Percentiles rank a stretch among this genome's conserved stretches.
These are phyloP conservation scores for Hypomyces rosellus DNA, from an alignment of 2,329 filamentous ascomycete species.

Conservation along the genomic window DNA sequence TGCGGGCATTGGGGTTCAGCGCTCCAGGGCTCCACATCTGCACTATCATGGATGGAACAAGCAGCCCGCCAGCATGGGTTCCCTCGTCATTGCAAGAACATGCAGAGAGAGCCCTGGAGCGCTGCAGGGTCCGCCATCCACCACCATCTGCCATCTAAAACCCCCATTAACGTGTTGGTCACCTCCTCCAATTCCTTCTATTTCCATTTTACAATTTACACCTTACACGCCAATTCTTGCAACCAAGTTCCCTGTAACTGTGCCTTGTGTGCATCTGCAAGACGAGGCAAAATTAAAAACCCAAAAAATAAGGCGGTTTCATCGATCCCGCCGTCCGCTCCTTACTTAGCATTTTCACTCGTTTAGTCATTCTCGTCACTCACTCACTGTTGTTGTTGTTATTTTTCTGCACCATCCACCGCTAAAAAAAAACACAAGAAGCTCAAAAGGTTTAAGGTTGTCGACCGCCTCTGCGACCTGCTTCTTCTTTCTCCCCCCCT, in stretches of 20 bases:
- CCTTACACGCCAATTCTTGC: not conserved
- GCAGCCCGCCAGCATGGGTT: too few species aligned
- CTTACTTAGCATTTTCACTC: slow-evolving; percentile 24
- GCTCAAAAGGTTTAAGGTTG: too few species aligned
- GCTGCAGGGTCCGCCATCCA: too few species aligned
- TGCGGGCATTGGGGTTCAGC: slow-evolving; percentile 1
- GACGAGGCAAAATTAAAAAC: too few species aligned
- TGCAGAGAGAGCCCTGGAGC: too few species aligned
- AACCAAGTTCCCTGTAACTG: too few species aligned
- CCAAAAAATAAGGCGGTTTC: too few species aligned
- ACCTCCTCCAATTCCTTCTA: slow-evolving; percentile 1
- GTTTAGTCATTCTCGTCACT: slow-evolving; percentile 2
- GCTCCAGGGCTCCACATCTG: not conserved
- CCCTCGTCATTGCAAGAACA: too few species aligned
- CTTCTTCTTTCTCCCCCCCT: slow-evolving; percentile 11
- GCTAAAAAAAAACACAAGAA: slow-evolving; percentile 2
- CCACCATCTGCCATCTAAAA: too few species aligned
- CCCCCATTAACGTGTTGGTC: not conserved
- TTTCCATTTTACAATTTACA: slow-evolving; percentile 1
- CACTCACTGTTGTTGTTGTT: slow-evolving; percentile 16
- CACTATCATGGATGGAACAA: too few species aligned
- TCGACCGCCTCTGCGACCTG: not conserved
- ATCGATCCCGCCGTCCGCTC: slow-evolving; percentile 16
- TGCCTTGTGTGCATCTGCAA: too few species aligned
- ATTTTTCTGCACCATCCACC: slow-evolving; percentile 17